Evolutionary conservation across 1,284 basidiomycete species (phyloP).

Genomic region (Tilletia walkeri): DNA sequence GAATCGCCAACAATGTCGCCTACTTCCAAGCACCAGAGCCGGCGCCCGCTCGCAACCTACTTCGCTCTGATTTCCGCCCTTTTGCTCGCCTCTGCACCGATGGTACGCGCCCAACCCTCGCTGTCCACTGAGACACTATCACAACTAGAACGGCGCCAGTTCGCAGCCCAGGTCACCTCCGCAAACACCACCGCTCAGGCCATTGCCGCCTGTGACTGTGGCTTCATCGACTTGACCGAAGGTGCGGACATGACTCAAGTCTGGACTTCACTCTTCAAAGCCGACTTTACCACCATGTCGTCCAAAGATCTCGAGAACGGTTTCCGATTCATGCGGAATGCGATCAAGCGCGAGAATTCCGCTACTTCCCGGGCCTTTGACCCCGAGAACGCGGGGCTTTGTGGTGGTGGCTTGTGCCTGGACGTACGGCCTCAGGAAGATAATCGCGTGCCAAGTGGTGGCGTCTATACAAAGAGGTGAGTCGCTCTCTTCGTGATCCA

Average conservation of each 20-base stretch:
- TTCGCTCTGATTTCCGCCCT: no score
- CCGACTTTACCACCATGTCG: slow-evolving; percentile 15
- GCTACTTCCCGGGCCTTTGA: slow-evolving; percentile 1
- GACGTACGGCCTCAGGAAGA: neutral
- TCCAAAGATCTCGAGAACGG: neutral
- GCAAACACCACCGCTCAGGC: slow-evolving; percentile 8
- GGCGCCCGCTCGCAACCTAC: no score
- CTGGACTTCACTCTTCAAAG: slow-evolving; percentile 6
- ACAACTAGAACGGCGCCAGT: no score
- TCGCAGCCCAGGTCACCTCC: neutral
- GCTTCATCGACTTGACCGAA: slow-evolving; percentile 19
- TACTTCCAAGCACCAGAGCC: no score
- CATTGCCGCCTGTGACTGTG: slow-evolving; percentile 18
- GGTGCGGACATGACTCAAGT: slow-evolving; percentile 11
- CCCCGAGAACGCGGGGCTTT: neutral
- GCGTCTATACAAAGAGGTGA: slow-evolving; percentile 7
- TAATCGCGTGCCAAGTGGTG: slow-evolving; percentile 10
- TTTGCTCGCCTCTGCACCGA: no score
- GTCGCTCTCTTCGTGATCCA: neutral
- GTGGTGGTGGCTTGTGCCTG: slow-evolving; percentile 3
- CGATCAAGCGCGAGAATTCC: neutral
- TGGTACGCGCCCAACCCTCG: no score
- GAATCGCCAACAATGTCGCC: no score
- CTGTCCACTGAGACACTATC: no score
- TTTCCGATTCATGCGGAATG: neutral